These are phyloP conservation scores for Gracilaria vermiculophylla DNA, from an alignment of 23 red algal species.

Conservation along the genomic window DNA sequence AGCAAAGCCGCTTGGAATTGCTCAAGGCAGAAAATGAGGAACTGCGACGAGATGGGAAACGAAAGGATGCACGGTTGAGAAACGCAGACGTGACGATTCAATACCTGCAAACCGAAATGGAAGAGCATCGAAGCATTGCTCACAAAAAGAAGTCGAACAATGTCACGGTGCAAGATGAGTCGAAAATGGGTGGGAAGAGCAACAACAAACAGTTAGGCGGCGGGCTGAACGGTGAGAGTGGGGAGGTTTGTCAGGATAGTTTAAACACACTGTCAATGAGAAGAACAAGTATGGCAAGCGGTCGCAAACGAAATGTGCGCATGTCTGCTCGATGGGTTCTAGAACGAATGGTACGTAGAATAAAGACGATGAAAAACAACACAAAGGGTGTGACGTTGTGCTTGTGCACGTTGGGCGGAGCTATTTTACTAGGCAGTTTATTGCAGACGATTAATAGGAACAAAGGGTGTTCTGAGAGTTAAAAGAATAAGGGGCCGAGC, in stretches of 20 bases:
- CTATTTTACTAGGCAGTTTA: background rate
- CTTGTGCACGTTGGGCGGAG: background rate
- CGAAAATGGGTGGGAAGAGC: background rate
- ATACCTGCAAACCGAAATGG: background rate
- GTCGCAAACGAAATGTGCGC: background rate
- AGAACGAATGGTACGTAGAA: background rate
- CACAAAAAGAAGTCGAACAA: background rate
- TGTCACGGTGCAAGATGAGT: background rate
- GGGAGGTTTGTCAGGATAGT: background rate
- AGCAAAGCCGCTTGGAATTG: background rate
- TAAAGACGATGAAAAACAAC: background rate
- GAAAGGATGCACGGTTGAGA: background rate
- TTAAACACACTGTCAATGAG: background rate
- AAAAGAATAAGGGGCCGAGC: background rate
- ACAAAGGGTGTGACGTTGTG: background rate
- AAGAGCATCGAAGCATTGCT: background rate
- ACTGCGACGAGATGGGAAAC: background rate
- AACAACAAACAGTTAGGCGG: background rate
- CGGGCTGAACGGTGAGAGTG: background rate
- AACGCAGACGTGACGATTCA: conserved; percentile 22
- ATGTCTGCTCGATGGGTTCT: background rate
- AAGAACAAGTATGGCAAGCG: background rate
- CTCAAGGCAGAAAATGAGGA: conserved; percentile 3
- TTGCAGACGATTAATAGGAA: background rate
- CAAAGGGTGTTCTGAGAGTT: background rate